Base-by-base conservation (phyloP, 495 filamentous ascomycete species). In the Aspergillus kassunensis region DNA sequence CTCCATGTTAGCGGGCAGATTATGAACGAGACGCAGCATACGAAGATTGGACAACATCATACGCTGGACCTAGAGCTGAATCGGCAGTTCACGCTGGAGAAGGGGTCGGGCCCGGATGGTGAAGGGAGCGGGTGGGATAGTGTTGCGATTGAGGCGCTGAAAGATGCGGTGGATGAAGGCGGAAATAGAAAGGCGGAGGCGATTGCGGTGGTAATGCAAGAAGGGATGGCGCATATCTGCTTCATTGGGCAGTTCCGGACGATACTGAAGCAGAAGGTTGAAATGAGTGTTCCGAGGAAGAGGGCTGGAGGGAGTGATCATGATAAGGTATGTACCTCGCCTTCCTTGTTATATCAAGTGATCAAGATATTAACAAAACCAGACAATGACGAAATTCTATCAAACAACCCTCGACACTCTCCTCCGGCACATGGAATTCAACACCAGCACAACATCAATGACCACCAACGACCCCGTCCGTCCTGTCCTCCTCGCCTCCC, bases 171-270 rank as follows among this genome's bases (percentile, higher is more conserved):
- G 2, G 84, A 88, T 60, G 80, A 86, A 56, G 78, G 86, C 24
- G 85, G 88, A 29, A 82, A 85, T 15, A 72, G 75, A 40, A 70
- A 74, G 16, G 89, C 89, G 0, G 86, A 91, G 55, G 80, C 93
- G 18, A 84, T 88, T 35, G 93, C 92, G 2, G 85, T 97, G 1
- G 84, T 97, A 5, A 95, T 97, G 89, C 89, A 96, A 53, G 92
- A 97, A 58, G 93, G 92, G 0, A 55, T 95, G 30, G 91, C 95
- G 44, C 92, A 96, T 73, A 87, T 98, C 48, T 96, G 90, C 66
- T 79, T 96, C 16, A 89, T 98, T 55, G 95, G 91, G 10, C 90
- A 96, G 50, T 85, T 88, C 62, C 90, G 90, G 55, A 97, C 92
- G 2, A 77, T 97, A 55, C 65, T 96, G 53, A 86, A 89, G 65